phyloP scores from a whole-genome alignment of 2,329 filamentous ascomycete species.

The Aspergillus novoparasiticus region DNA sequence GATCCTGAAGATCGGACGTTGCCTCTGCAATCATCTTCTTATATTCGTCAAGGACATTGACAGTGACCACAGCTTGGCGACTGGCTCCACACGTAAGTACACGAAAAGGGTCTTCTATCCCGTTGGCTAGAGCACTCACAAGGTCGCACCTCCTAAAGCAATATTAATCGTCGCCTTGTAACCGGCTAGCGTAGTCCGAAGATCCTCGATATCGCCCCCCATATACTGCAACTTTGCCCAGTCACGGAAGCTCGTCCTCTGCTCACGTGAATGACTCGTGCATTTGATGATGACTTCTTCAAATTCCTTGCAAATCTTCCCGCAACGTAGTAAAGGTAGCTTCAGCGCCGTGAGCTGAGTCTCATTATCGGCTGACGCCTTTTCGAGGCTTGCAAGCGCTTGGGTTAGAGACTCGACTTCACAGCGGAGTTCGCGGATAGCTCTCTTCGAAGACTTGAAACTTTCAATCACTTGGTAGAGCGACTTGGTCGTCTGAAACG shows the following conservation, averaged over 20 bases:
- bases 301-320: slow-evolving; percentile 23
- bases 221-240: slow-evolving; percentile 16
- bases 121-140: slow-evolving; percentile 22
- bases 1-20: slow-evolving; percentile 38
- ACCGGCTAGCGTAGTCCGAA: slow-evolving; percentile 23
- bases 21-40: slow-evolving; percentile 37
- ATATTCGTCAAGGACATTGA: slow-evolving; percentile 32
- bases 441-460: slow-evolving; percentile 22
- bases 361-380: slow-evolving; percentile 16
- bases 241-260: slow-evolving; percentile 22
- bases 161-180: slow-evolving; percentile 32
- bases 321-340: slow-evolving; percentile 25
- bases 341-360: slow-evolving; percentile 22
- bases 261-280: slow-evolving; percentile 13
- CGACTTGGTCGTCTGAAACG: slow-evolving; percentile 25
- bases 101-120: not conserved
- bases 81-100: slow-evolving; percentile 14
- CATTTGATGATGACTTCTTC: slow-evolving; percentile 20
- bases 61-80: slow-evolving; percentile 21
- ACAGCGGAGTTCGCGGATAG: slow-evolving; percentile 22
- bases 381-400: slow-evolving; percentile 19
- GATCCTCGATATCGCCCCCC: slow-evolving; percentile 24
- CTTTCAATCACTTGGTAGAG: slow-evolving; percentile 23
- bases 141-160: slow-evolving; percentile 28
- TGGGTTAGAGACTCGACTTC: slow-evolving; percentile 21